Conservation (phyloP, 768 basidiomycete genomes). For the Pulveroboletus sp. region DNA sequence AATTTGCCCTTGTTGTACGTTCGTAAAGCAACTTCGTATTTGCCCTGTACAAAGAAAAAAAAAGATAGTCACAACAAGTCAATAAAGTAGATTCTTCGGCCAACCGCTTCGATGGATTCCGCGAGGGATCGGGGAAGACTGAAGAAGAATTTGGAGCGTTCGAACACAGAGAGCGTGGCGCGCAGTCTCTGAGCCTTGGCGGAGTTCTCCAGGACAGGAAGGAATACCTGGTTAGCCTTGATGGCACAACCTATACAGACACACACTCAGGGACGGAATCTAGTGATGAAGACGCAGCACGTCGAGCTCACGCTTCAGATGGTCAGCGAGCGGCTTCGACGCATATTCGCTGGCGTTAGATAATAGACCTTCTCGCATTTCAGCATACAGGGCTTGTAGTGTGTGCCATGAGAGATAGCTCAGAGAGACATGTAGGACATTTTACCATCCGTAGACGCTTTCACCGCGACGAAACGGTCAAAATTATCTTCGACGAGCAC, state of each 20-base stretch:
- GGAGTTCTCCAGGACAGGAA: slow-evolving; percentile 93
- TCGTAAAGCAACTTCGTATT: slow-evolving; percentile 88
- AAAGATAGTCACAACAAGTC: background rate
- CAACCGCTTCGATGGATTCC: slow-evolving; percentile 83
- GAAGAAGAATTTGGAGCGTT: slow-evolving; percentile 97
- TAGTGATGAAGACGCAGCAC: background rate
- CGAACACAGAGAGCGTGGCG: slow-evolving; percentile 91
- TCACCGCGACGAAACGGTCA: slow-evolving; percentile 95
- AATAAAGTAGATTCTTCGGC: slow-evolving; percentile 18
- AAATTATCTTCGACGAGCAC: slow-evolving; percentile 97
- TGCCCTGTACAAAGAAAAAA: slow-evolving; percentile 53
- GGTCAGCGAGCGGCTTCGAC: slow-evolving; percentile 74
- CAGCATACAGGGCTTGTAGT: slow-evolving; percentile 69
- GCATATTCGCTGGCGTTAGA: slow-evolving; percentile 75
- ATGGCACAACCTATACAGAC: slow-evolving; percentile 66
- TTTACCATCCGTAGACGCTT: slow-evolving; percentile 89
- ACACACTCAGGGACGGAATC: slow-evolving; percentile 2
- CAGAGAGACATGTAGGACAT: slow-evolving; percentile 17
- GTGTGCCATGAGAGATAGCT: background rate
- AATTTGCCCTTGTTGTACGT: slow-evolving; percentile 98
- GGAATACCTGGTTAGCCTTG: slow-evolving; percentile 92
- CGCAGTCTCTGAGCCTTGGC: slow-evolving; percentile 91
- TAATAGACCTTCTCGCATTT: slow-evolving; percentile 89
- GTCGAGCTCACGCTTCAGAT: slow-evolving; percentile 67
- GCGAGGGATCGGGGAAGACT: slow-evolving; percentile 90